Evolutionary conservation across 768 basidiomycete genomes (phyloP), one percentile per base, ranked within the genome.

Genomic region (Naganishia kalamii): DNA sequence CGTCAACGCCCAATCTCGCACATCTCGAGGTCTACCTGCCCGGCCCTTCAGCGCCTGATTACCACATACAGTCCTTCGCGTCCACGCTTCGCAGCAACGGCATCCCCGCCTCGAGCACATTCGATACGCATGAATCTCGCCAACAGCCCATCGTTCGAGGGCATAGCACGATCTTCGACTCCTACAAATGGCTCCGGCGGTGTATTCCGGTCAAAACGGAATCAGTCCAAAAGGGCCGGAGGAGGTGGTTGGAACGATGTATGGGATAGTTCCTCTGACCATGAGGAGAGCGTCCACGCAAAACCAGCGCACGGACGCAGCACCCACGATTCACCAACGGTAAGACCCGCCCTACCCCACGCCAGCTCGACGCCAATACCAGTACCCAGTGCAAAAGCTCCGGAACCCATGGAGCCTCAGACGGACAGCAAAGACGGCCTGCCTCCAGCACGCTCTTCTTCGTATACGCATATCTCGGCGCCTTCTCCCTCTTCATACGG

Each of bases 181-280:
- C 21, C 19, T n/a, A 44, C 19, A n/a, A 5, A n/a, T 15, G 30
- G 33, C n/a, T 48, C 47, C 5, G 29, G 25, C 25, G 29, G 25
- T n/a, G 3, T 23, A 30, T n/a, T 10, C 19, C 15, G 11, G 19
- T 19, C 17, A 48, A 29, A 32, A 41, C 11, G 37, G 59, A 46
- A 27, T 47, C 54, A 25, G 73, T 4, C 51, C 11, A 52, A 57
- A 21, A 57, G 23, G 23, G 10, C 35, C 17, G 54, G 54, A 5
- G 3, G 21, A 5, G 3, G 21, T 57, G 54, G 54, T 57, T 77
- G 76, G 76, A 75, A 75, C 15, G 75, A 77, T 59, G 75, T 74
- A 17, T 77, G 76, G 76, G 76, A 77, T 63, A 70, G 69, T 17
- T 68, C 66, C 13, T 74, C 73, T 1, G 76, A 77, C 47, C 72